These are phyloP conservation scores for Capniomyces stellatus DNA, from an alignment of 371 early-diverging fungal genomes.

Conservation along the genomic window DNA sequence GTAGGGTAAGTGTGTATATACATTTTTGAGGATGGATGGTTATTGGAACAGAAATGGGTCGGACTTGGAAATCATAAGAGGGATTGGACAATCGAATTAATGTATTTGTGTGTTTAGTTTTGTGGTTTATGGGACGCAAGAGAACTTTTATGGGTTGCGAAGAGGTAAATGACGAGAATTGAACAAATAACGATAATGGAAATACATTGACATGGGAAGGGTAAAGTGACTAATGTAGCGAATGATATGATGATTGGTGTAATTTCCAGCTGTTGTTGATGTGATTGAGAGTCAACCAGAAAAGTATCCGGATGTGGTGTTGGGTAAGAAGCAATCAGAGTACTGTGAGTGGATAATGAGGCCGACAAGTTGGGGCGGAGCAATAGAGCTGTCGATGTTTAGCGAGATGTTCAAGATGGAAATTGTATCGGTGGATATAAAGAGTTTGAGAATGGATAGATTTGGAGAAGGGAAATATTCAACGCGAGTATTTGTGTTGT, in stretches of 20 bases:
- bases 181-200: neutral
- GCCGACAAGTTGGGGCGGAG: slow-evolving; percentile 43
- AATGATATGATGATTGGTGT: no score
- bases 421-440: slow-evolving; percentile 35
- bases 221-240: no score
- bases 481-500: slow-evolving; percentile 23
- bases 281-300: slow-evolving; percentile 18
- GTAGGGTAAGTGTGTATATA: no score
- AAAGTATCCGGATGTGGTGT: slow-evolving; percentile 27
- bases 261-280: slow-evolving; percentile 12
- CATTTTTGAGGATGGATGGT: no score
- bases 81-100: no score
- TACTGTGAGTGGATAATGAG: slow-evolving; percentile 35
- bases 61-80: no score
- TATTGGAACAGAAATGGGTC: no score
- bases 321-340: slow-evolving; percentile 19
- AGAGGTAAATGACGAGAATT: neutral
- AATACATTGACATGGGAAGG: no score
- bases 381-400: slow-evolving; percentile 33
- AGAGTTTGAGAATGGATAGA: slow-evolving; percentile 24
- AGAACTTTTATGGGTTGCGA: neutral
- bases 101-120: no score
- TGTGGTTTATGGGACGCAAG: neutral
- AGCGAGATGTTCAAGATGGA: slow-evolving; percentile 23
- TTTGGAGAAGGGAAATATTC: slow-evolving; percentile 28